Percentiles rank a stretch among this genome's conserved stretches.
Conservation (phyloP, 2,329 filamentous ascomycete species). For the Fonsecaea nubica region DNA sequence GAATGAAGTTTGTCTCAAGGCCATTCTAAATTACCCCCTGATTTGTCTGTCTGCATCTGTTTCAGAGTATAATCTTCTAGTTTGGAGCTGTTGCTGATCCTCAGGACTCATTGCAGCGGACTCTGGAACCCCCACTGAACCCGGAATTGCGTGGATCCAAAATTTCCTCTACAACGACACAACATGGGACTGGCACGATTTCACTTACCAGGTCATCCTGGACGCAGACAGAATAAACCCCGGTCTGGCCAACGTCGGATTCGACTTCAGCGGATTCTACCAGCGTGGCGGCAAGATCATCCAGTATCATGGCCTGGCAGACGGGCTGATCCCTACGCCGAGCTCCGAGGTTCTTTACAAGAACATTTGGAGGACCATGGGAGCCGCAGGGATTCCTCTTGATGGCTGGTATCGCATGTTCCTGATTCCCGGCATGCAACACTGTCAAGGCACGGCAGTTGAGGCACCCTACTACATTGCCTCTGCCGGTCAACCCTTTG, state of each 20-base stretch:
- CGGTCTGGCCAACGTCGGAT: conserved; percentile 51
- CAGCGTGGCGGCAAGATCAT: conserved; percentile 51
- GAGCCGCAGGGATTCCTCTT: conserved; percentile 42
- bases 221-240: conserved; percentile 46
- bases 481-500: neutral
- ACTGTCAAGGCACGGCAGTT: conserved; percentile 48
- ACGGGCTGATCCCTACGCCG: conserved; percentile 60
- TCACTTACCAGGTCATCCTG: conserved; percentile 18
- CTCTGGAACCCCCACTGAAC: neutral
- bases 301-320: conserved; percentile 52
- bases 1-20: neutral
- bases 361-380: conserved; percentile 51
- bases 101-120: neutral
- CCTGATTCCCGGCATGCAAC: conserved; percentile 61
- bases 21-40: neutral
- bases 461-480: neutral
- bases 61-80: neutral
- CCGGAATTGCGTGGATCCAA: conserved; percentile 50
- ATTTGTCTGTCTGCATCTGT: neutral
- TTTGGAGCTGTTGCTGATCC: neutral
- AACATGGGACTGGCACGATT: conserved; percentile 42
- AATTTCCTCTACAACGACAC: conserved; percentile 53
- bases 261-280: conserved; percentile 57
- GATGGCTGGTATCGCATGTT: conserved; percentile 58
- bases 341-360: conserved; percentile 61